Evolutionary conservation across 768 basidiomycete species (phyloP).

Genomic region (Strobilomyces confusus): DNA sequence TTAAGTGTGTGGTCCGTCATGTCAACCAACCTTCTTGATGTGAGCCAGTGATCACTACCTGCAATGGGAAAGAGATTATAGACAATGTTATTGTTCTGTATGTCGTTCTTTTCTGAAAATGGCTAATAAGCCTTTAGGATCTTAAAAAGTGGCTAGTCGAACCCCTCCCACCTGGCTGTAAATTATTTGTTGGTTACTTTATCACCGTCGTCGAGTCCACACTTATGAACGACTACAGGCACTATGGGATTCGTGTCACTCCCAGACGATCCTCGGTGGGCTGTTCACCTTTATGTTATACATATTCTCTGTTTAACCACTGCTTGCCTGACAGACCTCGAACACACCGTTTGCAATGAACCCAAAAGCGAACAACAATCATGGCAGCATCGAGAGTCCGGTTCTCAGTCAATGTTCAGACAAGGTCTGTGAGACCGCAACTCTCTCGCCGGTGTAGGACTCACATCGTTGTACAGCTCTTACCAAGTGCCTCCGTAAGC

Average conservation of each 20-base stretch:
- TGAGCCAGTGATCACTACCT: conserved; percentile 10
- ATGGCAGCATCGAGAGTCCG: background rate
- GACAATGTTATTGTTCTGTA: conserved; percentile 19
- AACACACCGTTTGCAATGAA: conserved; percentile 26
- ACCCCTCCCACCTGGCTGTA: conserved; percentile 26
- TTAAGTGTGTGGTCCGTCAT: background rate
- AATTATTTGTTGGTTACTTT: conserved; percentile 23
- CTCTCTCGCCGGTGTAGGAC: background rate
- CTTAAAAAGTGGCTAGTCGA: conserved; percentile 23
- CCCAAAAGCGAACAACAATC: background rate
- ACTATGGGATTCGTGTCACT: conserved; percentile 29
- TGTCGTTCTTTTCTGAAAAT: conserved; percentile 35
- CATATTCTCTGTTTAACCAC: background rate
- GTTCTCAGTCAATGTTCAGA: background rate
- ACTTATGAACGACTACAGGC: conserved; percentile 14
- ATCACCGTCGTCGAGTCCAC: background rate
- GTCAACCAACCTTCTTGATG: background rate
- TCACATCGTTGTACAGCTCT: conserved; percentile 4
- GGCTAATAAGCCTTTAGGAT: conserved; percentile 10
- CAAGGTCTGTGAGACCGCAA: conserved; percentile 10
- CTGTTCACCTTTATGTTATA: background rate
- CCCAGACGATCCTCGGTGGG: conserved; percentile 27
- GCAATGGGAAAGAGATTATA: conserved; percentile 13
- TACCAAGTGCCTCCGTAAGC: conserved; percentile 8
- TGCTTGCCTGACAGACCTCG: conserved; percentile 19